phyloP scores from a whole-genome alignment of 1,284 basidiomycete genomes.

The Tilletia setariae region DNA sequence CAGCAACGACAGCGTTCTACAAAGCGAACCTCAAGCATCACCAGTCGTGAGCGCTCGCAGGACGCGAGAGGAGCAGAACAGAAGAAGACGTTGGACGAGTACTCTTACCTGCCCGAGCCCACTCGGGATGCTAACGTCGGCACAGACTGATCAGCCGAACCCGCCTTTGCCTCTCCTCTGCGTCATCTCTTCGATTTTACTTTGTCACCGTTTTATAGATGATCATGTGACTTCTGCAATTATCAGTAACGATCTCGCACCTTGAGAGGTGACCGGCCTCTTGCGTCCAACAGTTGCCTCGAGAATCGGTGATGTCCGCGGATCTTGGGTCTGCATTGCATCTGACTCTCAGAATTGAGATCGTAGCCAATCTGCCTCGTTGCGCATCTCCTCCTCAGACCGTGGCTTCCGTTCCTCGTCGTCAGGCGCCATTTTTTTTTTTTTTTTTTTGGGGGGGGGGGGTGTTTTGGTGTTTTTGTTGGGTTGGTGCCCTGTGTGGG shows the following conservation, averaged over 20 bases:
- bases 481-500: no score
- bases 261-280: no score
- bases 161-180: no score
- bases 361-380: constrained; percentile 28
- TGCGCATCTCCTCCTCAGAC: constrained; percentile 37
- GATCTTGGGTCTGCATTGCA: no score
- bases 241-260: no score
- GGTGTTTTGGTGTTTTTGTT: constrained; percentile 8
- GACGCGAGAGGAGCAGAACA: neutral
- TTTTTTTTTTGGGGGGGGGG: no score
- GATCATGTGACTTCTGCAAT: no score
- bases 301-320: no score
- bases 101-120: constrained; percentile 35
- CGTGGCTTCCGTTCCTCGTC: constrained; percentile 42
- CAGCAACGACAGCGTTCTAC: neutral
- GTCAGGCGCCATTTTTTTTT: neutral
- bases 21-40: neutral
- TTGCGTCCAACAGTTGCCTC: no score
- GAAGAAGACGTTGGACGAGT: constrained; percentile 34
- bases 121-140: constrained; percentile 34
- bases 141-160: constrained; percentile 20
- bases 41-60: neutral
- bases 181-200: neutral
- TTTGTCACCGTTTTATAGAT: neutral
- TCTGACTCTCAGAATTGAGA: no score